These are phyloP conservation scores for Penicillium sp. DNA, from an alignment of 2,329 filamentous ascomycete species.

Conservation along the genomic window DNA sequence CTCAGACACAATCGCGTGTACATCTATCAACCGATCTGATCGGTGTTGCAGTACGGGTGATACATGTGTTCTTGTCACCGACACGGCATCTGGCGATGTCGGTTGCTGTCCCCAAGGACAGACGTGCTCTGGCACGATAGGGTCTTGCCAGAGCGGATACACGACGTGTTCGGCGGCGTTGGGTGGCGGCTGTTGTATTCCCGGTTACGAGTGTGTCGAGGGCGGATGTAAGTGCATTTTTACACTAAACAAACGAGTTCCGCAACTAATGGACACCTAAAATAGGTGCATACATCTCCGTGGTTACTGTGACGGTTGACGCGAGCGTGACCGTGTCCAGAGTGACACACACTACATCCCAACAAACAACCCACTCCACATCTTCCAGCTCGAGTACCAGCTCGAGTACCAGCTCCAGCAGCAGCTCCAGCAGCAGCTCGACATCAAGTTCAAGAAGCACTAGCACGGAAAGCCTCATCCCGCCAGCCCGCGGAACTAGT, in stretches of 20 bases:
- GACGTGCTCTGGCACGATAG: slow-evolving; percentile 57
- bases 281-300: slow-evolving; percentile 41
- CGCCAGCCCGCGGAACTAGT: slow-evolving; percentile 46
- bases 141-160: slow-evolving; percentile 57
- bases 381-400: slow-evolving; percentile 3
- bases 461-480: slow-evolving; percentile 40
- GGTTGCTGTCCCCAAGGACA: slow-evolving; percentile 63
- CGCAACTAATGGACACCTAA: neutral
- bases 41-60: slow-evolving; percentile 61
- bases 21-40: slow-evolving; percentile 58
- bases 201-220: slow-evolving; percentile 60
- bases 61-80: slow-evolving; percentile 57
- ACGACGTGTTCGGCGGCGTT: slow-evolving; percentile 57
- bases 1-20: slow-evolving; percentile 57
- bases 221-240: slow-evolving; percentile 56
- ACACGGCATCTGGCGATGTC: slow-evolving; percentile 59
- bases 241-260: neutral
- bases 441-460: slow-evolving; percentile 25
- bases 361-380: slow-evolving; percentile 29
- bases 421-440: neutral
- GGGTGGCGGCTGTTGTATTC: slow-evolving; percentile 66
- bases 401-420: neutral
- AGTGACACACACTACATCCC: slow-evolving; percentile 36
- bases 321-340: slow-evolving; percentile 38
- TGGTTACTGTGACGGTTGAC: slow-evolving; percentile 41